Conservation (phyloP, 768 basidiomycete species). For the Boletales sp. region DNA sequence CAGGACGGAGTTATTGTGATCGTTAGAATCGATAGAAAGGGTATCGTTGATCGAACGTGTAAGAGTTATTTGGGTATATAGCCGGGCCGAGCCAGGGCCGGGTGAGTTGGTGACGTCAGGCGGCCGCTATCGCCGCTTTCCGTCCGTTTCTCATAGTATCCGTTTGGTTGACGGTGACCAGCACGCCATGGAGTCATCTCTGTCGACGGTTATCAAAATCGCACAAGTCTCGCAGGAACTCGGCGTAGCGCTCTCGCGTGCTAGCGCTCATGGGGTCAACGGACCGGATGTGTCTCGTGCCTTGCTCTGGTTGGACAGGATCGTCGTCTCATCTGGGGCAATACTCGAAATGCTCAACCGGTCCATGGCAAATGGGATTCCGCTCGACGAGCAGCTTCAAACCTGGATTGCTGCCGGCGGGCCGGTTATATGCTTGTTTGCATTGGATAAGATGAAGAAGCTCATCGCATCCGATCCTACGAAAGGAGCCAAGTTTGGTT, state of each 20-base stretch:
- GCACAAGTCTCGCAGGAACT: neutral
- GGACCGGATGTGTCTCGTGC: neutral
- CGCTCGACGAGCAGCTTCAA: neutral
- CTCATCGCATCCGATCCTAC: neutral
- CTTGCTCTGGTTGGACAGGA: neutral
- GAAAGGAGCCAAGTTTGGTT: neutral
- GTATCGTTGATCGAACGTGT: too few species aligned
- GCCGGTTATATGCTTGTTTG: neutral
- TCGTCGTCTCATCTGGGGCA: neutral
- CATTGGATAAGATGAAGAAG: neutral
- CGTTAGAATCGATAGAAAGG: too few species aligned
- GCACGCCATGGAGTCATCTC: neutral
- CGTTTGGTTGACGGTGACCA: too few species aligned
- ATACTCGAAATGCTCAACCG: neutral
- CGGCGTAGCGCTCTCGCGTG: neutral
- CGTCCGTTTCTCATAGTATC: too few species aligned
- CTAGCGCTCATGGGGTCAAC: neutral
- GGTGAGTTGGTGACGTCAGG: too few species aligned
- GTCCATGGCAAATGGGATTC: neutral
- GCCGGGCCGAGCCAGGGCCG: too few species aligned
- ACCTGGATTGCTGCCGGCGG: neutral
- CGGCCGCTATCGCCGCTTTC: too few species aligned
- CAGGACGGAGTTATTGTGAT: constrained; percentile 50
- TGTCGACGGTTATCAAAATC: neutral
- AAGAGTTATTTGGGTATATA: too few species aligned